phyloP scores from a whole-genome alignment of 495 filamentous ascomycete genomes.

The Penicillium tannophilum region DNA sequence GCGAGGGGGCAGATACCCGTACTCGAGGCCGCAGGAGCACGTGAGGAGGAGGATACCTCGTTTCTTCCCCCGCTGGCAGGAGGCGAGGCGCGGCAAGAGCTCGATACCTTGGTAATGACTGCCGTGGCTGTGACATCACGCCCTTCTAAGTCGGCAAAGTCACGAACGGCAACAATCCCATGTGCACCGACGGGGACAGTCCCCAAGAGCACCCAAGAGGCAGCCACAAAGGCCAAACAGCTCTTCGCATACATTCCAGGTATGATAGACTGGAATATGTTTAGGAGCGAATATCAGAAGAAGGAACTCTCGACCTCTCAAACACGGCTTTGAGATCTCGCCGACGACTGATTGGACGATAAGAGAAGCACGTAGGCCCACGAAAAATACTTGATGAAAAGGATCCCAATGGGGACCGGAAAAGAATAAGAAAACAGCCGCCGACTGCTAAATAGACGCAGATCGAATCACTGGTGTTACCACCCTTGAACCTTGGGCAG shows the following conservation, averaged over 20 bases:
- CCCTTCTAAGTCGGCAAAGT: constrained; percentile 2
- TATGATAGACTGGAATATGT: not conserved
- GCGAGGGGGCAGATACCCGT: constrained; percentile 9
- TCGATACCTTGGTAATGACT: not conserved
- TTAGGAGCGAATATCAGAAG: not conserved
- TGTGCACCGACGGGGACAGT: constrained; percentile 13
- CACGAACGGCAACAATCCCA: not conserved
- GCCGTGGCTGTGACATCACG: not conserved
- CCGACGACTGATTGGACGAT: not conserved
- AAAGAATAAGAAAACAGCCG: constrained; percentile 10
- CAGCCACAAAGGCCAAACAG: constrained; percentile 20
- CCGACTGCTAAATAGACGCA: constrained; percentile 1
- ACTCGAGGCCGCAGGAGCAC: constrained; percentile 2
- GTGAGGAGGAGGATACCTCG: not conserved
- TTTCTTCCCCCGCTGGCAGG: constrained; percentile 1
- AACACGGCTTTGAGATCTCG: not conserved
- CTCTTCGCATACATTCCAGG: constrained; percentile 21
- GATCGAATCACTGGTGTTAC: not conserved
- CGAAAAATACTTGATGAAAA: constrained; percentile 2
- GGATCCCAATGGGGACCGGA: constrained; percentile 1
- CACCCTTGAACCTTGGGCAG: not conserved
- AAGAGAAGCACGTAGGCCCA: constrained; percentile 5
- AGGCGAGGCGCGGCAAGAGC: not conserved
- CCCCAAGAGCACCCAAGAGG: constrained; percentile 21
- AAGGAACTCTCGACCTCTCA: not conserved